phyloP scores from a whole-genome alignment of 805 yeast species.

The Metschnikowia matae region DNA sequence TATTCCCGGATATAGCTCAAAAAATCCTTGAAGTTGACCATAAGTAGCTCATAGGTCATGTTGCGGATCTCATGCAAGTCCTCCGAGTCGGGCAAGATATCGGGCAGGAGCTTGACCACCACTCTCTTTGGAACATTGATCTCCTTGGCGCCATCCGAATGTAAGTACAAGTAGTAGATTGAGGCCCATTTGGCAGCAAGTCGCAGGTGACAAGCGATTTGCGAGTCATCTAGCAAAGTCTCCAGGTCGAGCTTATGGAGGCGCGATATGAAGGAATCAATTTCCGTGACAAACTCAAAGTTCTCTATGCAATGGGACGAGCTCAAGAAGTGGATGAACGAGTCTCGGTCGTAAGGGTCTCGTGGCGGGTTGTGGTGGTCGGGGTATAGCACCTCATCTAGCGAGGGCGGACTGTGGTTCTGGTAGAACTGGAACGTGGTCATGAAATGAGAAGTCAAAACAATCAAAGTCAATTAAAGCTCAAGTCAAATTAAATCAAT shows the following conservation, averaged over 20 bases:
- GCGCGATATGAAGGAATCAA: conserved; percentile 16
- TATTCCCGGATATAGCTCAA: conserved; percentile 18
- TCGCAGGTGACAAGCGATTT: conserved; percentile 6
- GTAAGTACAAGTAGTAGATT: conserved; percentile 25
- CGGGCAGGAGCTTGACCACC: conserved; percentile 18
- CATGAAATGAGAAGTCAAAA: conserved; percentile 4
- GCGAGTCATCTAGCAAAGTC: conserved; percentile 10
- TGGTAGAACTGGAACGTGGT: conserved; percentile 12
- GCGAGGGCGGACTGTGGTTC: conserved; percentile 16
- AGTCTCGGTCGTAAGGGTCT: conserved; percentile 17
- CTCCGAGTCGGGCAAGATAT: conserved; percentile 19
- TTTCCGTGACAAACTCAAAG: conserved; percentile 29
- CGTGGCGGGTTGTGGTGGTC: conserved; percentile 6
- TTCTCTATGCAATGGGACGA: conserved; percentile 36
- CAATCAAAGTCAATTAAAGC: too few species aligned
- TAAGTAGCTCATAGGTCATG: conserved; percentile 27
- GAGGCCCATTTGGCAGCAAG: conserved; percentile 23
- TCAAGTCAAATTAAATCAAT: too few species aligned
- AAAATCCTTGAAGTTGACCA: conserved; percentile 33
- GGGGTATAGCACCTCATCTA: conserved; percentile 18
- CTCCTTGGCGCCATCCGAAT: conserved; percentile 29
- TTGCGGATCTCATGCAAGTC: conserved; percentile 16
- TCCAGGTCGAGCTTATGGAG: conserved; percentile 8
- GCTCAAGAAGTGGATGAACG: conserved; percentile 26
- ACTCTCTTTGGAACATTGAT: conserved; percentile 30